A percentile compares a stretch with the other conserved stretches of the same genome.
These are phyloP conservation scores for Eimeria tenella DNA, from an alignment of 169 alveolate species.

Conservation along the genomic window DNA sequence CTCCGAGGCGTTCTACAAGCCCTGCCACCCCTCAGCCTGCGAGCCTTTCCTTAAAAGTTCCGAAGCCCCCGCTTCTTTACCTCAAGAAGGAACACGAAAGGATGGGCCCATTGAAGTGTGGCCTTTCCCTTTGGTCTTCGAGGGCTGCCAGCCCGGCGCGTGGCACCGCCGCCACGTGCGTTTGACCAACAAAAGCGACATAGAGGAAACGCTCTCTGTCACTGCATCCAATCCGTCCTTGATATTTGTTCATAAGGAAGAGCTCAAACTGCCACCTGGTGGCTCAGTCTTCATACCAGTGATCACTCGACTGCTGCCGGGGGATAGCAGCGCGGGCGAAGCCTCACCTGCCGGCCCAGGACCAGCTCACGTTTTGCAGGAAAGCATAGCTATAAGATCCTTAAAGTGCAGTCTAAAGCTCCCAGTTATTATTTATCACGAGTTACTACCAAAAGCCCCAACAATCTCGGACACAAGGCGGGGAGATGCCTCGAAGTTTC, in stretches of 20 bases:
- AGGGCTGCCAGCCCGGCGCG: neutral
- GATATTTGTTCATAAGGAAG: slow-evolving; percentile 7
- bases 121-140: slow-evolving; percentile 34
- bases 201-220: neutral
- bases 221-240: slow-evolving; percentile 23
- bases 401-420: neutral
- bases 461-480: neutral
- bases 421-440: neutral
- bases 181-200: slow-evolving; percentile 6
- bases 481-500: neutral
- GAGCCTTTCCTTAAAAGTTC: neutral
- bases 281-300: slow-evolving; percentile 45
- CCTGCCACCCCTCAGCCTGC: no score
- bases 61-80: neutral
- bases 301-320: neutral
- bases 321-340: slow-evolving; percentile 3
- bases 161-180: slow-evolving; percentile 22
- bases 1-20: no score
- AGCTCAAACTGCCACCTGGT: neutral
- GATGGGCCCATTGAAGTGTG: neutral
- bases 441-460: neutral
- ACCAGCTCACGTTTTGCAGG: neutral
- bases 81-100: neutral
- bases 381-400: neutral
- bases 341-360: neutral